Evolutionary conservation across 345 rosid genomes (phyloP), one percentile per base, ranked within the genome.

Genomic region (Clausena lansium): DNA sequence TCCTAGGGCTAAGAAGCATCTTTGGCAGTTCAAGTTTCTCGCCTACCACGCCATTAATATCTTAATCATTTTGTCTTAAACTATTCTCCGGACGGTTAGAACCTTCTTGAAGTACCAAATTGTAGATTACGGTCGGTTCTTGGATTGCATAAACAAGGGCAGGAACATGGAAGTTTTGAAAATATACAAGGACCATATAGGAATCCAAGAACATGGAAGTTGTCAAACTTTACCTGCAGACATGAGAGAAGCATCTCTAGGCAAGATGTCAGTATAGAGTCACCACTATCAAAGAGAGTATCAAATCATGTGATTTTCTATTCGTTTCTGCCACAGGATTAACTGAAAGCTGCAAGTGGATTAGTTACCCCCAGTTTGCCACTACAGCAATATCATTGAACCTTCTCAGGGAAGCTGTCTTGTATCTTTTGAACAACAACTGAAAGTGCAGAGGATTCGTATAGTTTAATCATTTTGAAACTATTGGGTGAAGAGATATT

Each of bases 371-470:
- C 39, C 17, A 30, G 59, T 41, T 62, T 74, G 30, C 58, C 38
- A 33, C 45, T 54, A 9, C 30, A 27, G 54, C 39, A 25, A 17
- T 39, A 27, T 7, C n/a, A 50, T 30, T 36, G 76, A 69, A 71
- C 76, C 30, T 71, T 67, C 75, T 77, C 17, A 35, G 76, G 57
- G 17, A 63, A 32, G 70, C 70, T 47, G 73, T 67, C 72, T 76
- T 83, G 61, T 70, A 78, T 63, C 76, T 77, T 71, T 67, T 79
- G 68, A 70, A 65, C 76, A 70, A 65, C 76, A 80, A 64, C 68
- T n/a, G 63, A 30, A 80, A 47, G 78, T 60, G 67, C n/a, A 22
- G n/a, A 24, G 66, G 71, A 11, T 74, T 68, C 50, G 50, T 45
- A 45, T 45, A 50, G 72, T 81, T 75, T 77, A 78, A 60, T 65